These are phyloP conservation scores for Kokia cookei DNA, from an alignment of 441 rosid genomes.

Conservation along the genomic window DNA sequence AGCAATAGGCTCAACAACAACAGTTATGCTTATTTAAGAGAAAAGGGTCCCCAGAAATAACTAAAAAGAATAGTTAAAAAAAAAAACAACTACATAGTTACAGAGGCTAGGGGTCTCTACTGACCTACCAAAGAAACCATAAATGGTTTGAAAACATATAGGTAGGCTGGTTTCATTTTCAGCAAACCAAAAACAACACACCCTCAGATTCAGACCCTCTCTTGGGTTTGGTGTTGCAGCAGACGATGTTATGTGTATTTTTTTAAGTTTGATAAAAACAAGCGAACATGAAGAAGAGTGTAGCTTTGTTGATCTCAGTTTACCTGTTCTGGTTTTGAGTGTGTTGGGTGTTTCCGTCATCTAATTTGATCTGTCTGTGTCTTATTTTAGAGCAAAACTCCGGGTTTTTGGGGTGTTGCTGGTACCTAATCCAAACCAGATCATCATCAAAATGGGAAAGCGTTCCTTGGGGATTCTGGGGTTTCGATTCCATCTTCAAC, in stretches of 20 bases:
- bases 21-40: constrained; percentile 3
- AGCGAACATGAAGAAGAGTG: background rate
- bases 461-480: background rate
- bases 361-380: background rate
- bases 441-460: background rate
- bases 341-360: background rate
- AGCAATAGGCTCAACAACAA: background rate
- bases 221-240: constrained; percentile 8
- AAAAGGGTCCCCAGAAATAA: constrained; percentile 1
- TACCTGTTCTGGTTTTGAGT: constrained; percentile 4
- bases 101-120: background rate
- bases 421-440: background rate
- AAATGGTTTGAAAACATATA: background rate
- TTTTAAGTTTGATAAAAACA: constrained; percentile 7
- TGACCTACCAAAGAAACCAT: background rate
- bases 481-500: background rate
- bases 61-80: background rate
- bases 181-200: background rate
- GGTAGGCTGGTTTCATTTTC: background rate
- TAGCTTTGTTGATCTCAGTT: background rate
- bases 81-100: background rate
- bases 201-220: background rate
- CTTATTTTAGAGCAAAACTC: background rate
- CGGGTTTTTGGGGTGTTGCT: constrained; percentile 10
- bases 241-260: constrained; percentile 7